Evolutionary conservation across 805 yeast species (phyloP), one percentile per base, ranked within the genome.

Genomic region (Teunomyces kruisii): DNA sequence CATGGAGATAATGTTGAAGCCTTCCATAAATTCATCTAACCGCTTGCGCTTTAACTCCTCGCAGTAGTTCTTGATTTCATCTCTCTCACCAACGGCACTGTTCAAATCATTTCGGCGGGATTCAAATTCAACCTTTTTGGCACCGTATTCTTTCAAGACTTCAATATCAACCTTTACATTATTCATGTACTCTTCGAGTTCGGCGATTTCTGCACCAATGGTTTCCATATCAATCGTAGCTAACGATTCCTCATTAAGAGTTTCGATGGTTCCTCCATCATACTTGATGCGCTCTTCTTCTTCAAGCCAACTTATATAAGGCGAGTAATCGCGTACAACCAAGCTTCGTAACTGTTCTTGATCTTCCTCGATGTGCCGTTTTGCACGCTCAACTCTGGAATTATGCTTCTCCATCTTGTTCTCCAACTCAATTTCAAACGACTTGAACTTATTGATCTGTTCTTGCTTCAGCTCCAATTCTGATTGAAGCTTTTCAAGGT

Each of bases 11-110:
- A 82, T 76, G 52, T 83, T 80, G 69, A 95, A 94, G 0, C 99
- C 99, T 50, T 79, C 81, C 96, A 90, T 90, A 59, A 94, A 94
- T 63, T 94, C 97, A 50, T 84, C 90, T 43, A 86, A 73, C 43
- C 98, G 73, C 47, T 76, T 81, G 44, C 84, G 79, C 61, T 85
- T 85, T 53, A 89, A 70, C 12, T 80, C 84, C 56, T 88, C 96
- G 43, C 84, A 76, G 40, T 71, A 65, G 37, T 67, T 72, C 52
- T 86, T 81, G 47, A 81, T 71, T 13, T 68, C 70, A 52, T 92
- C 96, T 56, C 96, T 77, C 46, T 72, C 63, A 14, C 66, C 65
- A 2, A 89, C 84, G 0, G 97, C 83, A 15, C 68, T 70, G 53
- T 86, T 86, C 54, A 92, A 68, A 46, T 86, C 94, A 0, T 61